These are phyloP conservation scores for Rhododendron ferrugineum DNA, from an alignment of 148 eudicot species.

Conservation along the genomic window DNA sequence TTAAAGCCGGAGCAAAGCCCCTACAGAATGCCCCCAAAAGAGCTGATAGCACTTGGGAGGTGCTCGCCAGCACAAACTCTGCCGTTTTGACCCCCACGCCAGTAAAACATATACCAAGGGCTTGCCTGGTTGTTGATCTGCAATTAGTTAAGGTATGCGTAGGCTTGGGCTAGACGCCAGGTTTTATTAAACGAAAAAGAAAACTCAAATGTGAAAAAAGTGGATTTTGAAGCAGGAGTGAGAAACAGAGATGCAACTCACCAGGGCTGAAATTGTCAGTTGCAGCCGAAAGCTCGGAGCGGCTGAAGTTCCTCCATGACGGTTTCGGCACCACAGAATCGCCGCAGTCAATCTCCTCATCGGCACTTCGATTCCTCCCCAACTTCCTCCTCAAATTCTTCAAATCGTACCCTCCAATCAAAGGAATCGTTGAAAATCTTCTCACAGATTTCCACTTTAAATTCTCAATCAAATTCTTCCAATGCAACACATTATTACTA, in stretches of 20 bases:
- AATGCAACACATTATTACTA: slow-evolving; percentile 24
- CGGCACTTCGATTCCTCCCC: slow-evolving; percentile 42
- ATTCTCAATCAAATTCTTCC: slow-evolving; percentile 41
- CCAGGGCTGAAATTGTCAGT: slow-evolving; percentile 20
- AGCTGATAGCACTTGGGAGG: neutral
- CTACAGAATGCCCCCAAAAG: too few relatives aligned
- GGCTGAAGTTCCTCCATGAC: slow-evolving; percentile 15
- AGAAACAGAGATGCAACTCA: neutral
- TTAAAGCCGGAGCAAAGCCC: too few relatives aligned
- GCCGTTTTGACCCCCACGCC: neutral
- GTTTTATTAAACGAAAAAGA: neutral
- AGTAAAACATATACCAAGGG: neutral
- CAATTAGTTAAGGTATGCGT: too few relatives aligned
- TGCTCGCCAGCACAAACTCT: neutral
- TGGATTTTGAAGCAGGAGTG: neutral
- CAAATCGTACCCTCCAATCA: slow-evolving; percentile 38
- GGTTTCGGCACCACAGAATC: slow-evolving; percentile 33
- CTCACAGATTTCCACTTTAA: slow-evolving; percentile 52
- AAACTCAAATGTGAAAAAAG: neutral
- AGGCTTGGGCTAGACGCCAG: neutral
- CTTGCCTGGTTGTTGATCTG: too few relatives aligned
- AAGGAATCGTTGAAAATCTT: slow-evolving; percentile 39
- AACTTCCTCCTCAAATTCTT: slow-evolving; percentile 42
- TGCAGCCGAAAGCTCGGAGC: slow-evolving; percentile 15
- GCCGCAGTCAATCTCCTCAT: slow-evolving; percentile 31